Evolutionary conservation across 2,329 filamentous ascomycete species (phyloP).

Genomic region (Talaromyces rugulosus): DNA sequence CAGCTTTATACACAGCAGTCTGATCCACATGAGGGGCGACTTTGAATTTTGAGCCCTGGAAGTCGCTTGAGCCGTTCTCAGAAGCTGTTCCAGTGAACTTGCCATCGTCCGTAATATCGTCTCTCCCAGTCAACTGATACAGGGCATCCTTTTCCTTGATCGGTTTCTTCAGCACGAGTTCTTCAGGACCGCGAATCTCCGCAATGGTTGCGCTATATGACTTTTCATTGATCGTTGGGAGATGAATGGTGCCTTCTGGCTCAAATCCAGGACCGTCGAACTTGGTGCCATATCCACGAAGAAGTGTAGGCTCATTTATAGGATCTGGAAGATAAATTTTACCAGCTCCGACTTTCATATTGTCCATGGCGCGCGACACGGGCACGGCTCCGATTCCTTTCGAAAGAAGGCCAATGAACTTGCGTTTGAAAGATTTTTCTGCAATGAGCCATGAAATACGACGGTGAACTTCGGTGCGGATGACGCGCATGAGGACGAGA

Average conservation of each 20-base stretch:
- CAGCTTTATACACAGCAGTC: conserved; percentile 86
- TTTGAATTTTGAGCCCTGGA: conserved; percentile 77
- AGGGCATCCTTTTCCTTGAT: conserved; percentile 75
- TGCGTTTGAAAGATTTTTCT: conserved; percentile 87
- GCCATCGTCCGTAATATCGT: conserved; percentile 65
- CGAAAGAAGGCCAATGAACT: conserved; percentile 83
- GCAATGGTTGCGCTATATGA: conserved; percentile 79
- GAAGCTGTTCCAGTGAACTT: conserved; percentile 55
- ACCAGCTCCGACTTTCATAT: conserved; percentile 73
- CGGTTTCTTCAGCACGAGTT: conserved; percentile 79
- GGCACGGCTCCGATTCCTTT: conserved; percentile 82
- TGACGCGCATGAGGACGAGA: conserved; percentile 83
- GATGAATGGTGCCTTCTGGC: conserved; percentile 75
- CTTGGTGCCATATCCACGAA: conserved; percentile 75
- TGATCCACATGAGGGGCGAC: conserved; percentile 91
- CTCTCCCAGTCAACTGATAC: conserved; percentile 75
- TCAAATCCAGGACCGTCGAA: conserved; percentile 71
- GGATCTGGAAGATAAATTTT: conserved; percentile 87
- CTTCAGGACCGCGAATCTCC: conserved; percentile 73
- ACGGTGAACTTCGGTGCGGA: conserved; percentile 79
- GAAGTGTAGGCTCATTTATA: conserved; percentile 72
- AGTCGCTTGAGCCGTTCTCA: conserved; percentile 52
- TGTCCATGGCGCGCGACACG: conserved; percentile 88
- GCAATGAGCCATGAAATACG: conserved; percentile 91
- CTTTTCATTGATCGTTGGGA: conserved; percentile 77